Conservation (phyloP, 306 rosid genomes). For the Pterocarpus santalinus region DNA sequence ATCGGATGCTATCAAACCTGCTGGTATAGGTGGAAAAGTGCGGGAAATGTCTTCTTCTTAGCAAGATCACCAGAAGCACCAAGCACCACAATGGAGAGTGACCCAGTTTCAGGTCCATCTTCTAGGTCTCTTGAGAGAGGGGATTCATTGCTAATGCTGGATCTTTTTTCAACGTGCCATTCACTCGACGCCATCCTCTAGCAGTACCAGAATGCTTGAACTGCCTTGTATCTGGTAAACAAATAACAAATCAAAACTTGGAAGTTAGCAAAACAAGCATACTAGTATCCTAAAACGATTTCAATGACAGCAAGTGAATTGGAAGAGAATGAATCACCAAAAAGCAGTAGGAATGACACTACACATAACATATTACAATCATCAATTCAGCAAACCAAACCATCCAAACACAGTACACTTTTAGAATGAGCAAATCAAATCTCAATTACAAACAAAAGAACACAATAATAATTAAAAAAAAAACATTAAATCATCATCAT, state of each 20-base stretch:
- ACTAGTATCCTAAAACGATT: too few relatives aligned
- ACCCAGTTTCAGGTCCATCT: constrained; percentile 67
- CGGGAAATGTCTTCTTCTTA: constrained; percentile 98
- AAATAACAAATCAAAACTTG: too few relatives aligned
- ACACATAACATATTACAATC: neutral
- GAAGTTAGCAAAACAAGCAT: too few relatives aligned
- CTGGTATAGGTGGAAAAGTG: constrained; percentile 79
- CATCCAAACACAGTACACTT: neutral
- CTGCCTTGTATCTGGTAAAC: neutral
- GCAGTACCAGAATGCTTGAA: constrained; percentile 39
- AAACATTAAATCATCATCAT: neutral
- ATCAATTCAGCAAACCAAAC: constrained; percentile 2
- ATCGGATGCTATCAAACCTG: constrained; percentile 61
- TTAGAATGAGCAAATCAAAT: neutral
- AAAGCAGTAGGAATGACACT: neutral
- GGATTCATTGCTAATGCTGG: constrained; percentile 50
- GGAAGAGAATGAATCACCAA: neutral
- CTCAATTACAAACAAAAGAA: constrained; percentile 6
- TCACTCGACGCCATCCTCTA: constrained; percentile 67
- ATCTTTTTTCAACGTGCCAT: constrained; percentile 72
- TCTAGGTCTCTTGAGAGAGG: constrained; percentile 56
- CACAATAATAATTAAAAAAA: neutral
- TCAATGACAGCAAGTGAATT: neutral
- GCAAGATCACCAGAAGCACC: constrained; percentile 99
- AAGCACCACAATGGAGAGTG: constrained; percentile 86